A percentile compares a stretch with the other conserved stretches of the same genome.
phyloP scores from a whole-genome alignment of 495 filamentous ascomycete genomes.

The Venustampulla echinocandica region DNA sequence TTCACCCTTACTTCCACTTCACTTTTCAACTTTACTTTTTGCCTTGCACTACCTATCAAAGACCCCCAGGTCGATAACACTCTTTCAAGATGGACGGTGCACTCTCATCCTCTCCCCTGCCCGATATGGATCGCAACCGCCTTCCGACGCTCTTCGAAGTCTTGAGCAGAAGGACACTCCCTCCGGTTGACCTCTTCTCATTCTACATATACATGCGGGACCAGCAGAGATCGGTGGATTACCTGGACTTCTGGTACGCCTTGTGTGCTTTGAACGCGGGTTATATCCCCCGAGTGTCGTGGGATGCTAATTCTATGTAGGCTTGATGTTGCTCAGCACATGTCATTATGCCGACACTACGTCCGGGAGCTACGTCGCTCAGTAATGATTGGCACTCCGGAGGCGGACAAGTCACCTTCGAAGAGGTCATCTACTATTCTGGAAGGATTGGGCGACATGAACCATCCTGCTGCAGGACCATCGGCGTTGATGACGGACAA shows the following conservation, averaged over 20 bases:
- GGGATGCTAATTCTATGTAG: slow-evolving; percentile 35
- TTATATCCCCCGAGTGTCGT: background rate
- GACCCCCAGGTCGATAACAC: too few relatives aligned
- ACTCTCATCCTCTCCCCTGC: slow-evolving; percentile 22
- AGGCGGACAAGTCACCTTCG: slow-evolving; percentile 71
- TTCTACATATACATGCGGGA: slow-evolving; percentile 99
- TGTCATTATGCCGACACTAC: slow-evolving; percentile 95
- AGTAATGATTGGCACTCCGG: slow-evolving; percentile 85
- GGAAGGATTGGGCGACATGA: slow-evolving; percentile 61
- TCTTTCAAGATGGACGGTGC: slow-evolving; percentile 14
- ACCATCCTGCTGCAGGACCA: slow-evolving; percentile 48
- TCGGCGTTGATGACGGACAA: slow-evolving; percentile 35
- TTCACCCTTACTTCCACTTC: too few relatives aligned
- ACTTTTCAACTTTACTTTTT: too few relatives aligned
- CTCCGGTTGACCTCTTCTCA: slow-evolving; percentile 92
- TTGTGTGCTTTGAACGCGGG: background rate
- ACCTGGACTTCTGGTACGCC: slow-evolving; percentile 90
- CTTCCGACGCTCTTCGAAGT: slow-evolving; percentile 94
- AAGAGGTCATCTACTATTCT: slow-evolving; percentile 75
- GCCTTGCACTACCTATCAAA: too few relatives aligned
- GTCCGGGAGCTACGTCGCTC: slow-evolving; percentile 91
- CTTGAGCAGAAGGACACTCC: slow-evolving; percentile 77
- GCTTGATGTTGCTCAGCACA: slow-evolving; percentile 99
- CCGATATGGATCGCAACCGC: slow-evolving; percentile 59
- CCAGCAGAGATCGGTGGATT: slow-evolving; percentile 94